Conservation (phyloP, 2,329 filamentous ascomycete genomes). For the Leptodontidium sp. region DNA sequence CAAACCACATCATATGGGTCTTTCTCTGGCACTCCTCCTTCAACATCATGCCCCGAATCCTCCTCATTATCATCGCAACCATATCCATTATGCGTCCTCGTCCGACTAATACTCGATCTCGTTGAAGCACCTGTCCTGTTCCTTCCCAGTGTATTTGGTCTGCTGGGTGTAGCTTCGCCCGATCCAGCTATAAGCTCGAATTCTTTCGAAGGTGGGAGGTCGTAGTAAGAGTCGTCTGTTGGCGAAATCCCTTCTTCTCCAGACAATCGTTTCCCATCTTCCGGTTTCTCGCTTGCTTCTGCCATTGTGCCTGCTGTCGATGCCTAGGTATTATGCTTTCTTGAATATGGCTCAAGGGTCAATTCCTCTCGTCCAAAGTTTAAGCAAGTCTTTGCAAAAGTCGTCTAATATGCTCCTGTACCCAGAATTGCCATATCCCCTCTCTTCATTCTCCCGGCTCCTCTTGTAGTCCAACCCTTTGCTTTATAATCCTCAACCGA, state of each 20-base stretch:
- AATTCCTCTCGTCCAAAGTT: background rate
- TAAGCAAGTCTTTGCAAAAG: background rate
- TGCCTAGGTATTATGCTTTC: background rate
- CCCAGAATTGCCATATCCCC: background rate
- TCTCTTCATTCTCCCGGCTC: background rate
- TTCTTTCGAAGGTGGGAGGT: constrained; percentile 31
- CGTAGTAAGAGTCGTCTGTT: constrained; percentile 22
- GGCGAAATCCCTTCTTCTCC: constrained; percentile 22
- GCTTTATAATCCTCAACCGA: constrained; percentile 18
- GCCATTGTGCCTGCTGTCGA: constrained; percentile 1
- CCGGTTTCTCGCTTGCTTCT: constrained; percentile 20
- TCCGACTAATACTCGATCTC: constrained; percentile 28
- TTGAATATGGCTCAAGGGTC: background rate
- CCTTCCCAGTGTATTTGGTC: constrained; percentile 24
- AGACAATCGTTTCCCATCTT: constrained; percentile 13
- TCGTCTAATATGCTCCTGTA: background rate
- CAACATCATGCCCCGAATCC: constrained; percentile 22
- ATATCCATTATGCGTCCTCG: constrained; percentile 46
- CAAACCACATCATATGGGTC: constrained; percentile 75
- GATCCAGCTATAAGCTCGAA: constrained; percentile 37
- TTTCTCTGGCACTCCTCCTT: constrained; percentile 43
- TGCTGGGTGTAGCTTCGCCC: constrained; percentile 20
- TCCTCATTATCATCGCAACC: constrained; percentile 45
- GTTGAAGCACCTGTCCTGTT: constrained; percentile 7
- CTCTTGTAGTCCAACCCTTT: background rate